A percentile compares a stretch with the other conserved stretches of the same genome.
These are phyloP conservation scores for Rosa hybrid DNA, from an alignment of 331 rosid species.

Conservation along the genomic window DNA sequence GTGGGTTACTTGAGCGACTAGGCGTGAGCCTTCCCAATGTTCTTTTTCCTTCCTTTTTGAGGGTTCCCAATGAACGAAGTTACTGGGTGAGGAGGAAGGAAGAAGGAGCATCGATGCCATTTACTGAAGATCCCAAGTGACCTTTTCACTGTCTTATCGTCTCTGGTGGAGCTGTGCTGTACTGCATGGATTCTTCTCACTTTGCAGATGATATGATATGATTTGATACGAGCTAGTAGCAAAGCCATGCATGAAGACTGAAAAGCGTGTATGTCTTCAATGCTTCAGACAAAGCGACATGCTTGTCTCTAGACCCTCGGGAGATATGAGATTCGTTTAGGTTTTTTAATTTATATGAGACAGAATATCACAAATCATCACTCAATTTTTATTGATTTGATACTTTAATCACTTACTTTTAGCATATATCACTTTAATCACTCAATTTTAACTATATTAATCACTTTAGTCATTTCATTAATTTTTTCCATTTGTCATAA, in stretches of 20 bases:
- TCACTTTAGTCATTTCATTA: too few relatives aligned
- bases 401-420: too few relatives aligned
- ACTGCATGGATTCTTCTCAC: background rate
- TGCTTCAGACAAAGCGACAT: background rate
- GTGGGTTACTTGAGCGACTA: slow-evolving; percentile 3
- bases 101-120: background rate
- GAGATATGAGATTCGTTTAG: too few relatives aligned
- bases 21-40: background rate
- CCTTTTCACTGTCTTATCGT: background rate
- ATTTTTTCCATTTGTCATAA: too few relatives aligned
- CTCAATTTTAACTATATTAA: too few relatives aligned
- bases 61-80: slow-evolving; percentile 26
- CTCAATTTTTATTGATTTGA: fast-evolving
- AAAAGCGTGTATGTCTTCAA: background rate
- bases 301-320: background rate
- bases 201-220: background rate
- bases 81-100: background rate
- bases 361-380: too few relatives aligned
- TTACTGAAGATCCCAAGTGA: background rate
- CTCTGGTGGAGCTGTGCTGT: background rate
- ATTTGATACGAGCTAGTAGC: background rate
- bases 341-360: too few relatives aligned
- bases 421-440: too few relatives aligned
- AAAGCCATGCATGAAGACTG: slow-evolving; percentile 4
- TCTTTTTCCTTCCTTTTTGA: background rate